Percentiles rank a stretch among this genome's conserved stretches.
Evolutionary conservation across 352 stramenopile species (phyloP).

Genomic region (Phytopythium litorale): DNA sequence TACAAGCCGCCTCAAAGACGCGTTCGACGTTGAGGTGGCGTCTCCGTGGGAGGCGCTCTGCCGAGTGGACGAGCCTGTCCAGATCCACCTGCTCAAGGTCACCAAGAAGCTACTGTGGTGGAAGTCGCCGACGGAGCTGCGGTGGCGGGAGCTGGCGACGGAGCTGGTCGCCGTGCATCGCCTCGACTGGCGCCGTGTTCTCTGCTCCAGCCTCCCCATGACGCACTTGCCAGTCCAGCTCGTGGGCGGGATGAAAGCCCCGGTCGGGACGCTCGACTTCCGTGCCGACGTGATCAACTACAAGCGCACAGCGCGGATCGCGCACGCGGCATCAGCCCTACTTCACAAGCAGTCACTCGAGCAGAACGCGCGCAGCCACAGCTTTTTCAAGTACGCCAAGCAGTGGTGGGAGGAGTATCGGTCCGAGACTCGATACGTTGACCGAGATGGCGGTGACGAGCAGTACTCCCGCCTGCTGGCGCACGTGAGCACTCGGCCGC

Average conservation of each 20-base stretch:
- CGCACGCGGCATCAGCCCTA: slow-evolving; percentile 34
- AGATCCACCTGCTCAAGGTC: slow-evolving; percentile 59
- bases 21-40: slow-evolving; percentile 55
- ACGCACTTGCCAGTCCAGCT: slow-evolving; percentile 69
- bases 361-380: slow-evolving; percentile 44
- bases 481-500: slow-evolving; percentile 15
- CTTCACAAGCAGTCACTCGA: slow-evolving; percentile 58
- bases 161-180: slow-evolving; percentile 67
- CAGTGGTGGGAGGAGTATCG: slow-evolving; percentile 83
- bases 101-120: slow-evolving; percentile 41
- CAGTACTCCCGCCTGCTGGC: slow-evolving; percentile 16
- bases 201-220: slow-evolving; percentile 67
- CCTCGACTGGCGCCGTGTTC: slow-evolving; percentile 72
- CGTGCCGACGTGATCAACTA: slow-evolving; percentile 65
- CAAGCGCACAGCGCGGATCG: slow-evolving; percentile 35
- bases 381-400: slow-evolving; percentile 82
- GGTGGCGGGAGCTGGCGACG: slow-evolving; percentile 41
- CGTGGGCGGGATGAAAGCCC: slow-evolving; percentile 63
- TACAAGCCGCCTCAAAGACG: slow-evolving; percentile 18
- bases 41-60: slow-evolving; percentile 67
- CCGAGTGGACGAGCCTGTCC: slow-evolving; percentile 54
- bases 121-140: not conserved
- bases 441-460: slow-evolving; percentile 11
- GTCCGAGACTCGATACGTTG: slow-evolving; percentile 22
- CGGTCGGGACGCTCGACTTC: slow-evolving; percentile 61